Percentiles rank a stretch among this genome's conserved stretches.
phyloP scores from a whole-genome alignment of 768 basidiomycete species.

The Calocybe cyanea region DNA sequence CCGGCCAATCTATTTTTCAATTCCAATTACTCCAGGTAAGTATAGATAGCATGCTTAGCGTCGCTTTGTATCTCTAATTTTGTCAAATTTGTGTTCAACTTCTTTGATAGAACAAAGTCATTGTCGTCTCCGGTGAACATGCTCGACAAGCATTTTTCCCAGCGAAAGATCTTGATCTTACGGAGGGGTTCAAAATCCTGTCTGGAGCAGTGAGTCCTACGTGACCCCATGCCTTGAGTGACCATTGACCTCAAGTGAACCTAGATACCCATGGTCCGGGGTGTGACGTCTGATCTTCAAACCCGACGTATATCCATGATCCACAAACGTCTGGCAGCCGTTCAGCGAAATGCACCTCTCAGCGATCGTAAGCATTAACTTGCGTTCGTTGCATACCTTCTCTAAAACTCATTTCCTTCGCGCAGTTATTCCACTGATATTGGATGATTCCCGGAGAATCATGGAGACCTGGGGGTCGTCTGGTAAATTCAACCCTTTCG shows the following conservation, averaged over 20 bases:
- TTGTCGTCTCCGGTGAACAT: slow-evolving; percentile 72
- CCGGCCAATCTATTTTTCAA: slow-evolving; percentile 63
- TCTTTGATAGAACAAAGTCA: slow-evolving; percentile 55
- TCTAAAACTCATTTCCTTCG: not conserved
- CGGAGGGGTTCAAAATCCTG: slow-evolving; percentile 76
- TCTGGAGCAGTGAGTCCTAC: slow-evolving; percentile 63
- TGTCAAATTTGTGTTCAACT: slow-evolving; percentile 4
- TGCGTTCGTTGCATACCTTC: slow-evolving; percentile 11
- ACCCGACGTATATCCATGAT: slow-evolving; percentile 58
- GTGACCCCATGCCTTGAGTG: slow-evolving; percentile 7
- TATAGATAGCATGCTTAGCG: slow-evolving; percentile 10
- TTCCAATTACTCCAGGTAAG: slow-evolving; percentile 67
- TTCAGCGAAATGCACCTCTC: slow-evolving; percentile 62
- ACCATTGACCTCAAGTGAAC: slow-evolving; percentile 13
- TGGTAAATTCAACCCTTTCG: slow-evolving; percentile 70
- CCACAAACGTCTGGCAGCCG: slow-evolving; percentile 63
- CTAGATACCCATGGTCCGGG: slow-evolving; percentile 73
- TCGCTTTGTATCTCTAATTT: not conserved
- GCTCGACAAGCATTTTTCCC: slow-evolving; percentile 68
- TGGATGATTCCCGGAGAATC: slow-evolving; percentile 58
- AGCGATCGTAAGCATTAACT: slow-evolving; percentile 46
- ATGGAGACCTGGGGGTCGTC: slow-evolving; percentile 64
- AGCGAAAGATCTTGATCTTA: slow-evolving; percentile 68
- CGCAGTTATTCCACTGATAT: slow-evolving; percentile 60
- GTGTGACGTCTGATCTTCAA: slow-evolving; percentile 70